phyloP scores from a whole-genome alignment of 352 stramenopile genomes.

The Vaucheria bursata region DNA sequence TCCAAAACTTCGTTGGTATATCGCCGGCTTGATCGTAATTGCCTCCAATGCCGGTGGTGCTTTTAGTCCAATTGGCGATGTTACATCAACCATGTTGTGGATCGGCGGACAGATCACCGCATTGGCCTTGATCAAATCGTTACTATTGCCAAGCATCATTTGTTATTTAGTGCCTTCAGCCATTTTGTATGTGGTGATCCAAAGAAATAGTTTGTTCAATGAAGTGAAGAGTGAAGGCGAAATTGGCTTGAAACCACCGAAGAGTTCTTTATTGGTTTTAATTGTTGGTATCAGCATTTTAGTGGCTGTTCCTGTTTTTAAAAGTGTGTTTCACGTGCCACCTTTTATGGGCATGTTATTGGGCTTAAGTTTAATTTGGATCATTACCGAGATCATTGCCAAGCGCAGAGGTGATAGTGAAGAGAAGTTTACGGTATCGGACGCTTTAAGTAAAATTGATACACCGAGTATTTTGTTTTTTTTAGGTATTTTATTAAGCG shows the following conservation, averaged over 20 bases:
- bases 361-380: conserved; percentile 64
- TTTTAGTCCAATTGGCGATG: conserved; percentile 67
- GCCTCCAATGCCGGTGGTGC: conserved; percentile 65
- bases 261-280: conserved; percentile 55
- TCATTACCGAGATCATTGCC: conserved; percentile 65
- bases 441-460: conserved; percentile 59
- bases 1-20: conserved; percentile 57
- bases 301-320: conserved; percentile 60
- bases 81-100: conserved; percentile 71
- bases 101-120: conserved; percentile 64
- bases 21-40: conserved; percentile 66
- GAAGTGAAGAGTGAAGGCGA: neutral
- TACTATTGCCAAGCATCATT: conserved; percentile 61
- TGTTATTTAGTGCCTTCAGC: conserved; percentile 58
- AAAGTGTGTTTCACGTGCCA: conserved; percentile 60
- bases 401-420: conserved; percentile 57
- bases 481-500: conserved; percentile 66
- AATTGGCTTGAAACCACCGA: neutral
- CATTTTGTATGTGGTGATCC: too few species aligned
- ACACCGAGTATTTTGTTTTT: conserved; percentile 67
- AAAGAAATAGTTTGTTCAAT: too few species aligned
- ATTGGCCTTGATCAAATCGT: conserved; percentile 58
- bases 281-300: conserved; percentile 58
- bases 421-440: conserved; percentile 47
- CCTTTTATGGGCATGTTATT: conserved; percentile 67